phyloP scores from a whole-genome alignment of 805 yeast genomes.

The Pichia sporocuriosa region DNA sequence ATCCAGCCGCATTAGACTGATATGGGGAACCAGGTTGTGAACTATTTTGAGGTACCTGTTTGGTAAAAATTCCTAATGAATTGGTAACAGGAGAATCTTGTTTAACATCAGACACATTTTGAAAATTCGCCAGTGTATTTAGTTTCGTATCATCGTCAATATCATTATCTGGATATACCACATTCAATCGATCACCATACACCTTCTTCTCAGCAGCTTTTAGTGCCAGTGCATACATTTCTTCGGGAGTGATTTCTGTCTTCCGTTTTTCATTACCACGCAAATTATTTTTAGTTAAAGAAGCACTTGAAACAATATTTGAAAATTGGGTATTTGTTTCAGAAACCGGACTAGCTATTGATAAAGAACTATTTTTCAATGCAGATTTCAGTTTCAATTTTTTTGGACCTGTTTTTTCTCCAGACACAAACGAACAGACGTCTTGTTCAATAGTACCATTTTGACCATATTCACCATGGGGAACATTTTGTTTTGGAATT shows the following conservation, averaged over 20 bases:
- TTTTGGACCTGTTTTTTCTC: background rate
- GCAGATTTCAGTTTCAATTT: constrained; percentile 7
- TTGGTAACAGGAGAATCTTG: background rate
- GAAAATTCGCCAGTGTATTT: constrained; percentile 23
- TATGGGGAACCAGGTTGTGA: constrained; percentile 13
- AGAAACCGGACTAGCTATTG: constrained; percentile 3
- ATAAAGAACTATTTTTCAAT: constrained; percentile 8
- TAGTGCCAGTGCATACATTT: constrained; percentile 49
- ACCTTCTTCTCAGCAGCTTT: constrained; percentile 52
- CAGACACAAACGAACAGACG: background rate
- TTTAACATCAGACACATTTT: background rate
- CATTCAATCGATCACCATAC: constrained; percentile 34
- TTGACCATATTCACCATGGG: background rate
- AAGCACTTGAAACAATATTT: too few species aligned
- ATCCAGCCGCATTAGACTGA: constrained; percentile 25
- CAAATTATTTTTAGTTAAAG: too few species aligned
- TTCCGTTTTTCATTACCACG: background rate
- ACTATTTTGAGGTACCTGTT: background rate
- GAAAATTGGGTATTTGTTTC: constrained; percentile 1
- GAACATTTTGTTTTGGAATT: background rate
- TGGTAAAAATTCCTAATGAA: background rate
- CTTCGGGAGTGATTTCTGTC: constrained; percentile 37
- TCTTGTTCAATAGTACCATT: background rate
- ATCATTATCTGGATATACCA: background rate
- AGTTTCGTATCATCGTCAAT: constrained; percentile 24